These are phyloP conservation scores for Gynostemma pentaphyllum DNA, from an alignment of 306 rosid species.

Conservation along the genomic window DNA sequence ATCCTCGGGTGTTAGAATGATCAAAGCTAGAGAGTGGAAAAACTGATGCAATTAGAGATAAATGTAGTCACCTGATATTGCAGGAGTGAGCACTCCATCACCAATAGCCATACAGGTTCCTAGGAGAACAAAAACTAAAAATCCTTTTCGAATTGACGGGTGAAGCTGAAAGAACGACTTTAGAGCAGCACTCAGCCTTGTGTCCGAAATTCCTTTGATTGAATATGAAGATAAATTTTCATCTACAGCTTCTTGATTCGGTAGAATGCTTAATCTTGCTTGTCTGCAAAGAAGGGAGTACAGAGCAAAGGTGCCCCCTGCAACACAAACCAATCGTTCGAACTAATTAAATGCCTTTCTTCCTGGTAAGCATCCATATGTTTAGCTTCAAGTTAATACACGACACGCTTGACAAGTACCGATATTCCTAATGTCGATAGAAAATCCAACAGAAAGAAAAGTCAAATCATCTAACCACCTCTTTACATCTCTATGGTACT, in stretches of 20 bases:
- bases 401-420: background rate
- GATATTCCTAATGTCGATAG: background rate
- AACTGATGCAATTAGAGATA: slow-evolving; percentile 7
- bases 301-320: slow-evolving; percentile 75
- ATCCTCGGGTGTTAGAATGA: background rate
- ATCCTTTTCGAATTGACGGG: slow-evolving; percentile 34
- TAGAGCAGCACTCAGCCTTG: slow-evolving; percentile 33
- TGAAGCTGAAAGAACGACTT: slow-evolving; percentile 42
- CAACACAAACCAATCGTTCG: slow-evolving; percentile 19
- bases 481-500: background rate
- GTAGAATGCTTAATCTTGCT: slow-evolving; percentile 42
- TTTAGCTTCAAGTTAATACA: slow-evolving; percentile 1
- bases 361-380: background rate
- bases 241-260: slow-evolving; percentile 50
- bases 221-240: slow-evolving; percentile 37
- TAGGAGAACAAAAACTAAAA: slow-evolving; percentile 53
- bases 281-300: slow-evolving; percentile 71
- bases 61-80: slow-evolving; percentile 63
- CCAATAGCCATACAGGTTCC: slow-evolving; percentile 75
- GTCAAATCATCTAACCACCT: background rate
- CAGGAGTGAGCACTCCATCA: slow-evolving; percentile 74
- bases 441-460: background rate
- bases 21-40: slow-evolving; percentile 11
- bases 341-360: slow-evolving; percentile 12
- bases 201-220: slow-evolving; percentile 26